These are phyloP conservation scores for Capsicum rhomboideum DNA, from an alignment of 257 asterid species.

Conservation along the genomic window DNA sequence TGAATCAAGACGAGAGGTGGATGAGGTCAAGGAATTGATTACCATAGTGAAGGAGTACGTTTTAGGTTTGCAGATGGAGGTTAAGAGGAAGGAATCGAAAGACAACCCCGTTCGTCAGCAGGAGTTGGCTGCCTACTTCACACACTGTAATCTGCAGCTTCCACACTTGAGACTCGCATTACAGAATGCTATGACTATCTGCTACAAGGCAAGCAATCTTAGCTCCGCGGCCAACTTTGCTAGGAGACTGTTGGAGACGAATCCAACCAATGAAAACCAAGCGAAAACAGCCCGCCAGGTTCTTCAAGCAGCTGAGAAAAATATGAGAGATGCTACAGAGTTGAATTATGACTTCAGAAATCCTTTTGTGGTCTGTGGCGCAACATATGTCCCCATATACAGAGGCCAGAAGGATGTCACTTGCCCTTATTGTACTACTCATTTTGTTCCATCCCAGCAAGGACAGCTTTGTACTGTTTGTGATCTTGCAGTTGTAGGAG, in stretches of 20 bases:
- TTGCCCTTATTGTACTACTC: constrained; percentile 73
- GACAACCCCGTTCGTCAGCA: constrained; percentile 74
- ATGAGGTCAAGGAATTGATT: constrained; percentile 70
- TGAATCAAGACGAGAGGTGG: constrained; percentile 76
- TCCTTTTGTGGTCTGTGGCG: constrained; percentile 84
- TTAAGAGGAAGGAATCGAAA: constrained; percentile 61
- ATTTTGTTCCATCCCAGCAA: constrained; percentile 51
- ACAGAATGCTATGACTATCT: constrained; percentile 50
- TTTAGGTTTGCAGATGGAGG: constrained; percentile 72
- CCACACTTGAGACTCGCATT: constrained; percentile 77
- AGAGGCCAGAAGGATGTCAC: constrained; percentile 71
- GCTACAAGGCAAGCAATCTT: constrained; percentile 53
- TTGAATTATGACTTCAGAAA: constrained; percentile 81
- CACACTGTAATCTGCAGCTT: constrained; percentile 70
- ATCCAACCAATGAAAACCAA: constrained; percentile 58
- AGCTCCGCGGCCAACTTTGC: constrained; percentile 78
- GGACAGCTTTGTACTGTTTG: constrained; percentile 74
- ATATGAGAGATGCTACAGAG: constrained; percentile 55
- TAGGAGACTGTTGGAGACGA: constrained; percentile 64
- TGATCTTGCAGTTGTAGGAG: constrained; percentile 62
- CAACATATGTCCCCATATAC: constrained; percentile 73
- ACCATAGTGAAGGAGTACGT: constrained; percentile 64
- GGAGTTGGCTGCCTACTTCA: constrained; percentile 88
- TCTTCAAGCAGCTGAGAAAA: constrained; percentile 67
- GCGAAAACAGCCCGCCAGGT: constrained; percentile 58